A percentile compares a stretch with the other conserved stretches of the same genome.
Evolutionary conservation across 768 basidiomycete genomes (phyloP).

Genomic region (Dacryopinax spathularia): DNA sequence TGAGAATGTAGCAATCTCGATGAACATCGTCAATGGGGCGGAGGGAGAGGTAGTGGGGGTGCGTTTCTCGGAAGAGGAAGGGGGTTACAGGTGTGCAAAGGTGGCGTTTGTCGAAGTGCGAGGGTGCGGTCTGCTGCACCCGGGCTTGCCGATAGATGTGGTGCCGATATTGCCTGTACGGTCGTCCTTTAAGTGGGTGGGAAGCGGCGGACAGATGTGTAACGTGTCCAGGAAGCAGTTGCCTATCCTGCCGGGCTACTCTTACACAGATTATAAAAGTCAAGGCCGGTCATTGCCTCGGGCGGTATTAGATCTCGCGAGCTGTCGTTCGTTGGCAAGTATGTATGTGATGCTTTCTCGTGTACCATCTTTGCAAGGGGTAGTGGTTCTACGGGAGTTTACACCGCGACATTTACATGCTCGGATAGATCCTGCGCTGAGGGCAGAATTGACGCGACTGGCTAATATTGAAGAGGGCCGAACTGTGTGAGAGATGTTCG

Average conservation of each 20-base stretch:
- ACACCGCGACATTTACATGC: no score
- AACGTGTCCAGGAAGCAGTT: not conserved
- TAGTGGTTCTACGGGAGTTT: not conserved
- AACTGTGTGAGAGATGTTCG: no score
- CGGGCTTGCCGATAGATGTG: no score
- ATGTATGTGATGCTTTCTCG: slow-evolving; percentile 2
- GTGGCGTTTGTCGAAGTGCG: no score
- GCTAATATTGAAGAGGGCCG: no score
- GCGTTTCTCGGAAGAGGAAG: no score
- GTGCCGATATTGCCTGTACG: no score
- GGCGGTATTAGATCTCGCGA: not conserved
- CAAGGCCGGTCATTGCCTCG: not conserved
- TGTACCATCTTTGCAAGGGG: not conserved
- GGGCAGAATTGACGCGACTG: no score
- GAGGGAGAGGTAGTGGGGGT: not conserved
- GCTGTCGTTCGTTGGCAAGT: not conserved
- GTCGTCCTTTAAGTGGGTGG: no score
- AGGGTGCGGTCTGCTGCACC: no score
- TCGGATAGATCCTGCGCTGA: no score
- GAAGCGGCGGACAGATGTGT: not conserved
- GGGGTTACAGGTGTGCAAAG: no score
- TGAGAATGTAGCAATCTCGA: not conserved
- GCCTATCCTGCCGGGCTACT: not conserved
- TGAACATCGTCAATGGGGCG: not conserved
- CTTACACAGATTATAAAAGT: slow-evolving; percentile 5